Evolutionary conservation across 768 basidiomycete genomes (phyloP).

Genomic region (Hygrophorus russula): DNA sequence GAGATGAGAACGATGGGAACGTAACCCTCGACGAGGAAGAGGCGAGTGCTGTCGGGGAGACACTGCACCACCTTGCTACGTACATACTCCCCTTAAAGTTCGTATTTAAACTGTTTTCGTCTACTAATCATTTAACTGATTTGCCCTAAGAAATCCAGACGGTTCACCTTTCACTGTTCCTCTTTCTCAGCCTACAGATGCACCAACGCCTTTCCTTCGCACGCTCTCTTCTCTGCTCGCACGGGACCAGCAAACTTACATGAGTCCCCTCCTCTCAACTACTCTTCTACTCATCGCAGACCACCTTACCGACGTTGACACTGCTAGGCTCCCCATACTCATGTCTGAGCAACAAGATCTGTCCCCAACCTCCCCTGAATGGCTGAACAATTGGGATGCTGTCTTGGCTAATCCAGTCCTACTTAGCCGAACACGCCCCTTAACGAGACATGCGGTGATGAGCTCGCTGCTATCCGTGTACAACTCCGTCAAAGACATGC

Average conservation of each 20-base stretch:
- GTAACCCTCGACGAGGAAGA: slow-evolving; percentile 53
- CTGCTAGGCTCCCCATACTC: slow-evolving; percentile 44
- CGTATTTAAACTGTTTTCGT: slow-evolving; percentile 15
- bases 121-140: slow-evolving; percentile 2
- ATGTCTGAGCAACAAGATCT: slow-evolving; percentile 62
- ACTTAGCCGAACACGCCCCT: slow-evolving; percentile 30
- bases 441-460: slow-evolving; percentile 48
- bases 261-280: slow-evolving; percentile 50
- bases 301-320: slow-evolving; percentile 61
- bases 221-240: slow-evolving; percentile 53
- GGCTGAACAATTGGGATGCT: slow-evolving; percentile 57
- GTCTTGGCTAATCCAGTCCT: slow-evolving; percentile 41
- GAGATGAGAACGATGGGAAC: slow-evolving; percentile 49
- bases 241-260: slow-evolving; percentile 44
- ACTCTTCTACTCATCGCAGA: slow-evolving; percentile 56
- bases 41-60: slow-evolving; percentile 50
- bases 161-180: slow-evolving; percentile 38
- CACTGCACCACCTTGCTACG: slow-evolving; percentile 43
- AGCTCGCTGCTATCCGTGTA: slow-evolving; percentile 46
- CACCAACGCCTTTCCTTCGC: slow-evolving; percentile 51
- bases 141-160: slow-evolving; percentile 25
- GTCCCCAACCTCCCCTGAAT: slow-evolving; percentile 59
- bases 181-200: slow-evolving; percentile 39
- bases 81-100: slow-evolving; percentile 52
- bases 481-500: slow-evolving; percentile 60